Evolutionary conservation across 805 yeast species (phyloP), one percentile per base, ranked within the genome.

Genomic region (Starmera pachycereana): DNA sequence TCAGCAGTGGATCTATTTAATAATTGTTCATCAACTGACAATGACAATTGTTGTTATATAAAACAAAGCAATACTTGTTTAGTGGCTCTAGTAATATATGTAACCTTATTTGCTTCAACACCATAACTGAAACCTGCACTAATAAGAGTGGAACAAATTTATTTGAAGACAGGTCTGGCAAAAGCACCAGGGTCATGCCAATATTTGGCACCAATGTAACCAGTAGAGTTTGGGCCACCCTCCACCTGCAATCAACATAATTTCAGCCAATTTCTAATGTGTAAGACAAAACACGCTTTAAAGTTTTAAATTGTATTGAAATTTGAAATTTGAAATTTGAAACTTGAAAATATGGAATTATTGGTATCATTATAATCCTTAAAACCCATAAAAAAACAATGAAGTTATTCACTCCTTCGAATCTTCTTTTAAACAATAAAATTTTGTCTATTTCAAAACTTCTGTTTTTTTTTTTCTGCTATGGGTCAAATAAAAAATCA

Each of bases 101-200:
- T 69, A 31, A 90, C 92, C 40, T 82, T 69, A 2, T 82, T 61
- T 16, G 84, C 67, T 57, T 83, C 90, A 8, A 89, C 90, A 33
- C 82, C 75, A 53, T 76, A 84, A 10, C 86, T 72, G 57, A 81
- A 84, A 0, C 89, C 86, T 12, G 90, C 87, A 32, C 82, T 76
- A 37, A 81, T 81, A 45, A 83, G 74, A n/a, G 78, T 84, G 0
- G 82, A 66, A 52, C 81, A 74, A 38, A 82, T 74, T 44, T 87
- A 88, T 59, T 81, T 78, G 57, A 80, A 62, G 74, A 62, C 68
- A 8, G 76, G 75, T 47, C 65, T 54, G 28, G 72, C 68, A 47
- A 74, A 71, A 2, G 74, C 68, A 38, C 82, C 82, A 8, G 78
- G 77, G 36, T 62, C 51, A 33, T 58, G 59, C 76, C 76, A 72